Percentiles rank a stretch among this genome's conserved stretches.
Conservation (phyloP, 768 basidiomycete species). For the Tricholoma saponaceum region DNA sequence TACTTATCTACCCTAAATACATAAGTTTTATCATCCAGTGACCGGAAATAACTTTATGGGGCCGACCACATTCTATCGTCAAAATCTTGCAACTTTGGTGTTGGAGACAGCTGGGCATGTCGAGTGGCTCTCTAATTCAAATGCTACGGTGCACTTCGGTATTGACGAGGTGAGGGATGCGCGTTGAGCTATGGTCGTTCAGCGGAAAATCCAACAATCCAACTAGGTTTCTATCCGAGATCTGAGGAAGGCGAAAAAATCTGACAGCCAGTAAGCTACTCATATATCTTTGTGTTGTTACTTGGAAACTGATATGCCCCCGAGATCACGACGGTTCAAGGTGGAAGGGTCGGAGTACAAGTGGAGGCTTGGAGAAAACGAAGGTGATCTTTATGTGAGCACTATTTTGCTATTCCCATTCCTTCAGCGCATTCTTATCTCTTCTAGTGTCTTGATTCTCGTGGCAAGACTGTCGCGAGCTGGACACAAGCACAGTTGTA, state of each 20-base stretch:
- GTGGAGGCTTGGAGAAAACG: constrained; percentile 47
- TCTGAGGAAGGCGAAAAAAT: constrained; percentile 45
- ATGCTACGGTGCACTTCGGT: constrained; percentile 46
- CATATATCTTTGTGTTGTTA: background rate
- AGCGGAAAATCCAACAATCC: background rate
- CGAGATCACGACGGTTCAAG: constrained; percentile 53
- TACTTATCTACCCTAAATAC: background rate
- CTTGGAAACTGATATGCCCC: background rate
- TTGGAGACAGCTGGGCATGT: constrained; percentile 54
- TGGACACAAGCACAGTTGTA: constrained; percentile 38
- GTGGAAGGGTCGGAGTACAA: constrained; percentile 47
- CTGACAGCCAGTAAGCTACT: constrained; percentile 41
- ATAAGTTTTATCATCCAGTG: constrained; percentile 41
- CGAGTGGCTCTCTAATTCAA: constrained; percentile 44
- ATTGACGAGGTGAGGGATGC: constrained; percentile 34
- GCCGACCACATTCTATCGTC: constrained; percentile 45
- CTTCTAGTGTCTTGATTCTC: constrained; percentile 45
- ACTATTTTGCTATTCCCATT: background rate
- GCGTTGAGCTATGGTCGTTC: background rate
- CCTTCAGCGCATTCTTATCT: background rate
- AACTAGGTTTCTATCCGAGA: constrained; percentile 36
- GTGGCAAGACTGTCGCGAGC: constrained; percentile 40
- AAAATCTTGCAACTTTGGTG: constrained; percentile 35
- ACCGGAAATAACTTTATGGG: constrained; percentile 38
- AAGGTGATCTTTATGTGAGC: constrained; percentile 43